These are phyloP conservation scores for Pseudogymnoascus sp. DNA, from an alignment of 2,329 filamentous ascomycete genomes.

Conservation along the genomic window DNA sequence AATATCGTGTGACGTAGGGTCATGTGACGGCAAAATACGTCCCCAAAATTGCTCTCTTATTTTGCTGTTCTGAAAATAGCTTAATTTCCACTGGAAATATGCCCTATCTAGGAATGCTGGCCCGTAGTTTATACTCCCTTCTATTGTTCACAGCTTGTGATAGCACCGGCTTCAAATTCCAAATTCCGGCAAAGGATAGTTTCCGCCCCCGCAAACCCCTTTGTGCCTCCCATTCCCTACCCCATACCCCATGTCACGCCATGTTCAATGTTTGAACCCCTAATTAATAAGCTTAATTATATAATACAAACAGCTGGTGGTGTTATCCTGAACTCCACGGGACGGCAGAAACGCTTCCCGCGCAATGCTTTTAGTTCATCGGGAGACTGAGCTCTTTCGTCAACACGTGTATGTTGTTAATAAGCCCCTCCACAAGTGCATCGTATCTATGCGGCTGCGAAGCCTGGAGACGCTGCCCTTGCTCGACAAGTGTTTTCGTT, in stretches of 20 bases:
- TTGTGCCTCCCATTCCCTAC: not conserved
- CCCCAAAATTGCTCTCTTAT: not conserved
- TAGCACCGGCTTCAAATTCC: not conserved
- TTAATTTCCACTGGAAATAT: not conserved
- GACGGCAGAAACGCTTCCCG: not conserved
- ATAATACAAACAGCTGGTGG: slow-evolving; percentile 1
- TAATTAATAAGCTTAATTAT: slow-evolving; percentile 7
- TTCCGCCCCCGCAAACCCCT: not conserved
- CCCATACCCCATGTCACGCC: not conserved
- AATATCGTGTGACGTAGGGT: not conserved
- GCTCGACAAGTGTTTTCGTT: slow-evolving; percentile 55
- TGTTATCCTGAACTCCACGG: not conserved
- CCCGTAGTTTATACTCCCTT: not conserved
- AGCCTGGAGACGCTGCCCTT: slow-evolving; percentile 50
- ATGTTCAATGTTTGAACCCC: not conserved
- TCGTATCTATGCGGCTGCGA: slow-evolving; percentile 53
- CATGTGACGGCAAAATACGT: not conserved
- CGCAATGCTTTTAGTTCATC: not conserved
- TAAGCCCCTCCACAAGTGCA: slow-evolving; percentile 62
- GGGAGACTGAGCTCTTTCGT: slow-evolving; percentile 7
- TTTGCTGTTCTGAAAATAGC: not conserved
- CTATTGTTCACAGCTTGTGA: not conserved
- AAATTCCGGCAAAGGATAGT: not conserved
- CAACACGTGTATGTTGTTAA: slow-evolving; percentile 54
- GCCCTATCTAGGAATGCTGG: not conserved